Percentiles rank a stretch among this genome's conserved stretches.
Conservation (phyloP, 345 rosid species). For the Eucalyptus caleyi region DNA sequence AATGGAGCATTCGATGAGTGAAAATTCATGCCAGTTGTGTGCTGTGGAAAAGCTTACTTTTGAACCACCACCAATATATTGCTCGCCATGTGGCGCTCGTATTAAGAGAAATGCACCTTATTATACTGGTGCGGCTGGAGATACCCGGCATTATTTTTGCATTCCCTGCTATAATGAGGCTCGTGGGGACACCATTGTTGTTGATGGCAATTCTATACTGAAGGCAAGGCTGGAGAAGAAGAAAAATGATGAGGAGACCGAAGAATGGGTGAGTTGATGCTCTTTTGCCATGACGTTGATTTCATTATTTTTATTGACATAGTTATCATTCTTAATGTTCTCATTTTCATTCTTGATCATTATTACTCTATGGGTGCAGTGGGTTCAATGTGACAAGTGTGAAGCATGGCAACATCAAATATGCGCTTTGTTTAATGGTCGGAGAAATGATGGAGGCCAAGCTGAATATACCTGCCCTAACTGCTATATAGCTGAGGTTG, state of each 20-base stretch:
- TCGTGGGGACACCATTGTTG: constrained; percentile 72
- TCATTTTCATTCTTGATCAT: not conserved
- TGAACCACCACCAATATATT: constrained; percentile 97
- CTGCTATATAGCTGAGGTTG: constrained; percentile 84
- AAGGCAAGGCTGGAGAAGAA: constrained; percentile 92
- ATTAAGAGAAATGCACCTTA: constrained; percentile 97
- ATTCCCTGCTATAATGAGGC: constrained; percentile 94
- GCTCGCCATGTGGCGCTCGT: constrained; percentile 94
- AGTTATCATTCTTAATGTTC: not conserved
- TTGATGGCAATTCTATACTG: constrained; percentile 52
- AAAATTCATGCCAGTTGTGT: constrained; percentile 96
- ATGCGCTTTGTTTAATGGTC: constrained; percentile 94
- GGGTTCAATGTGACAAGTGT: constrained; percentile 99
- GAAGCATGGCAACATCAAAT: constrained; percentile 99
- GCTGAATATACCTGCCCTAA: constrained; percentile 99
- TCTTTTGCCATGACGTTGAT: not conserved
- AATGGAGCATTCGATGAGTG: constrained; percentile 95
- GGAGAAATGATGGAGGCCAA: constrained; percentile 99
- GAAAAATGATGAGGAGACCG: constrained; percentile 98
- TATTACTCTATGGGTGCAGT: constrained; percentile 28
- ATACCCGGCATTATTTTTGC: constrained; percentile 85
- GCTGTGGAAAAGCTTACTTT: constrained; percentile 98
- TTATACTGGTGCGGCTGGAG: constrained; percentile 85
- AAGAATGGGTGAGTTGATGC: constrained; percentile 74
- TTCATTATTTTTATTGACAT: not conserved